Evolutionary conservation across 2,329 filamentous ascomycete species (phyloP).

Genomic region (Neofusicoccum cordaticola): DNA sequence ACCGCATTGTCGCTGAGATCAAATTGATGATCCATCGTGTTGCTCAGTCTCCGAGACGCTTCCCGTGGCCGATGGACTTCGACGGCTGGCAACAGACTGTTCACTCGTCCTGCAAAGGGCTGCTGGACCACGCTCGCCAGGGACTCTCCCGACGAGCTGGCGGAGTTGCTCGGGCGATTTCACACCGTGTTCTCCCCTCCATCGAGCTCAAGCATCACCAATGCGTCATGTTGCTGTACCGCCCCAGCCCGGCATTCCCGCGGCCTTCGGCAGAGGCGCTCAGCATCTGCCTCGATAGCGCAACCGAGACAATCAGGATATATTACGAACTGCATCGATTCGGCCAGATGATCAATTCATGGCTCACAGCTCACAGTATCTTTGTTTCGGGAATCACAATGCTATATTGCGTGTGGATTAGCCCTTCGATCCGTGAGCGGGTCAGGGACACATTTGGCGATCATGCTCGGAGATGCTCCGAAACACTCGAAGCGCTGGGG

Average conservation of each 20-base stretch:
- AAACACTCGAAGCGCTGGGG: slow-evolving; percentile 50
- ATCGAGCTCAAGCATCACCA: slow-evolving; percentile 47
- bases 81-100: slow-evolving; percentile 39
- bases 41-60: slow-evolving; percentile 43
- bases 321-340: slow-evolving; percentile 46
- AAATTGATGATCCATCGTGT: slow-evolving; percentile 18
- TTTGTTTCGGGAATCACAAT: slow-evolving; percentile 51
- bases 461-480: slow-evolving; percentile 44
- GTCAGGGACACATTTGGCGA: slow-evolving; percentile 42
- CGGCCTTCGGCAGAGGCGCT: slow-evolving; percentile 44
- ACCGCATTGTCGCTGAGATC: slow-evolving; percentile 11
- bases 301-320: slow-evolving; percentile 41
- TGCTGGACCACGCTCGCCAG: neutral
- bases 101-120: slow-evolving; percentile 11
- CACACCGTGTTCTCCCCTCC: neutral
- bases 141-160: neutral
- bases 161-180: neutral
- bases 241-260: slow-evolving; percentile 53
- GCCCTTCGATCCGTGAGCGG: slow-evolving; percentile 41
- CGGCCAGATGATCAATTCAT: slow-evolving; percentile 48
- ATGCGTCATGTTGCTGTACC: slow-evolving; percentile 49
- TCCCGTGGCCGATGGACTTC: slow-evolving; percentile 37
- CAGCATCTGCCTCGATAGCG: slow-evolving; percentile 44
- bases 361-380: slow-evolving; percentile 50
- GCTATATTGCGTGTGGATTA: slow-evolving; percentile 51